Base-by-base conservation (phyloP, 1,284 basidiomycete species). In the Moesziomyces sp. region DNA sequence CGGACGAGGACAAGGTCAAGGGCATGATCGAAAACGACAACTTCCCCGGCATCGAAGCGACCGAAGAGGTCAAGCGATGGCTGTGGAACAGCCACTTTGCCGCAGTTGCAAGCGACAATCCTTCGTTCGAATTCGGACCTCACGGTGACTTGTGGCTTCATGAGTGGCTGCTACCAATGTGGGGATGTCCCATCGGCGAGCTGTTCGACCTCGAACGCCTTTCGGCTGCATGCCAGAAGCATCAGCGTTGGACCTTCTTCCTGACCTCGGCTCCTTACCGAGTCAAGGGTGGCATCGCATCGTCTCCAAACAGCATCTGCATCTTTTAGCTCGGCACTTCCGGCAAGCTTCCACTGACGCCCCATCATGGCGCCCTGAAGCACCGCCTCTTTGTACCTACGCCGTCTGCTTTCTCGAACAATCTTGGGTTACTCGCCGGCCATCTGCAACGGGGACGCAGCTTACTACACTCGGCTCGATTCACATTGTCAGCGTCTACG, bases 201-300 rank as follows among this genome's bases (percentile, higher is more conserved):
- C 59, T 71, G 1, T 71, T 66, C 43, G 72, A 70, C 35, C 64
- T 75, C 34, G 67, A 71, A 52, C 58, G 67, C 9, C 63, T 70
- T 10, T 60, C 67, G 2, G 21, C 52, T 26, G 52, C 63, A 8
- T 70, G 67, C 30, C 49, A 61, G 18, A 63, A 64, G 50, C 62
- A 75, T 38, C 46, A 71, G 24, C 62, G 72, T 11, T 75, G 60
- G 59, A 60, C 67, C 0, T 75, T 75, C 67, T 75, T 75, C 67
- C 44, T 74, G 44, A 67, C 72, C 6, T 71, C 67, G 5, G 71
- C 71, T n/a, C 71, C 71, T 0, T 44, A 56, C 14, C 66, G 71
- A 55, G 71, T 74, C 62, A 66, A 69, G 28, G 71, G 71, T 46
- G 66, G 71, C 8, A 63, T 74, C 38, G 66, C 72, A 14, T 70